phyloP scores from a whole-genome alignment of 345 rosid species.

The Sonneratia alba region DNA sequence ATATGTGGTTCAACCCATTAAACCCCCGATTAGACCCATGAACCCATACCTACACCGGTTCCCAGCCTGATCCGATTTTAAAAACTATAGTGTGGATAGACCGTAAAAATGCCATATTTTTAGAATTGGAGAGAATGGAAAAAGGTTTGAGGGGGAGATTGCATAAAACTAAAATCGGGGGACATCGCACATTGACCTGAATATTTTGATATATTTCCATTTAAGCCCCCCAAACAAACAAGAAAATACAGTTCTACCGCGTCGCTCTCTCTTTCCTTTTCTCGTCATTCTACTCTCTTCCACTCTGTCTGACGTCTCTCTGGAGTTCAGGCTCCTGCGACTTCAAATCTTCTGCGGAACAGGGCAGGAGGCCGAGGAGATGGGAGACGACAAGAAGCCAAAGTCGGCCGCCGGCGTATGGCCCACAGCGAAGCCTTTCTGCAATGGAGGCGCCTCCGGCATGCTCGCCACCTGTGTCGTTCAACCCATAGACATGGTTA shows the following conservation, averaged over 20 bases:
- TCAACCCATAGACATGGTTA: constrained; percentile 96
- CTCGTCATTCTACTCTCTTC: neutral
- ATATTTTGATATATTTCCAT: neutral
- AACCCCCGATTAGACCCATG: no score
- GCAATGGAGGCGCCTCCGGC: constrained; percentile 92
- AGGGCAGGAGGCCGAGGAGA: constrained; percentile 10
- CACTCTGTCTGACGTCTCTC: neutral
- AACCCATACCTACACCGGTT: no score
- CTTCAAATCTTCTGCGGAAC: neutral
- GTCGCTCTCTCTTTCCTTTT: neutral
- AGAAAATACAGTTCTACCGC: neutral
- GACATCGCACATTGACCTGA: neutral
- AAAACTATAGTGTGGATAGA: no score
- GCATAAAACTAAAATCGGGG: neutral
- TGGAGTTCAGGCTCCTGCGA: constrained; percentile 4
- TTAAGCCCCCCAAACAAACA: neutral
- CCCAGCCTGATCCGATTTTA: no score
- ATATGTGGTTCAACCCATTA: no score
- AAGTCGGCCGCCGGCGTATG: constrained; percentile 48
- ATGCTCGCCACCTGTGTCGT: constrained; percentile 99
- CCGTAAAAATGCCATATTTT: no score
- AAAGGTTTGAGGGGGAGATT: neutral
- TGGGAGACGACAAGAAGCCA: constrained; percentile 60
- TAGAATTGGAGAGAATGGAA: no score
- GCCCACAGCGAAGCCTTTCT: constrained; percentile 79